Percentiles rank a stretch among this genome's conserved stretches.
phyloP scores from a whole-genome alignment of 202 grass and related monocot genomes.

The Alloteropsis angusta region DNA sequence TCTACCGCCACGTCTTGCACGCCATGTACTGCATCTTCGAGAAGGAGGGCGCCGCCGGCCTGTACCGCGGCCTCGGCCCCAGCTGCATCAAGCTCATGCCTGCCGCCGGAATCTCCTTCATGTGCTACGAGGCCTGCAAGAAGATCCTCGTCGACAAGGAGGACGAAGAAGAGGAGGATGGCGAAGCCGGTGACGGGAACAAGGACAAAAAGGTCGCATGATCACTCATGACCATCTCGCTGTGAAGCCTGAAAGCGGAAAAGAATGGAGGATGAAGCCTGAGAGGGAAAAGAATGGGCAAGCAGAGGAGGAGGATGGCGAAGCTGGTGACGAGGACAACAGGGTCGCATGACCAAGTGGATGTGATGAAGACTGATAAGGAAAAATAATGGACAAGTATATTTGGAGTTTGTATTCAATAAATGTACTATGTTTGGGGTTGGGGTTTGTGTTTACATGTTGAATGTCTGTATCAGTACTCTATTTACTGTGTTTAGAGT shows the following conservation, averaged over 20 bases:
- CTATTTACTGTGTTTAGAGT: too few relatives aligned
- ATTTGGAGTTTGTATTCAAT: background rate
- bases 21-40: constrained; percentile 67
- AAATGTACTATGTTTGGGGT: background rate
- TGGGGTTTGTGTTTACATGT: background rate
- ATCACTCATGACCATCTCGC: background rate
- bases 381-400: too few relatives aligned
- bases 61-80: constrained; percentile 69
- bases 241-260: background rate
- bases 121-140: constrained; percentile 90
- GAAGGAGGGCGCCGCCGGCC: constrained; percentile 46
- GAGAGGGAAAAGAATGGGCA: too few relatives aligned
- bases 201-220: background rate
- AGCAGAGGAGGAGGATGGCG: too few relatives aligned
- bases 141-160: constrained; percentile 46
- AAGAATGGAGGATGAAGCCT: background rate
- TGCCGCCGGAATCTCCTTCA: constrained; percentile 82
- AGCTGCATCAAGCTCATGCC: constrained; percentile 90
- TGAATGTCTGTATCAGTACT: too few relatives aligned
- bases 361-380: too few relatives aligned
- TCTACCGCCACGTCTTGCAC: constrained; percentile 64
- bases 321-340: too few relatives aligned
- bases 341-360: too few relatives aligned
- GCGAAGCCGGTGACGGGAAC: background rate
- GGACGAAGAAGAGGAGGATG: background rate